Percentiles rank a stretch among this genome's conserved stretches.
Conservation (phyloP, 306 rosid genomes). For the Malus sylvestris region DNA sequence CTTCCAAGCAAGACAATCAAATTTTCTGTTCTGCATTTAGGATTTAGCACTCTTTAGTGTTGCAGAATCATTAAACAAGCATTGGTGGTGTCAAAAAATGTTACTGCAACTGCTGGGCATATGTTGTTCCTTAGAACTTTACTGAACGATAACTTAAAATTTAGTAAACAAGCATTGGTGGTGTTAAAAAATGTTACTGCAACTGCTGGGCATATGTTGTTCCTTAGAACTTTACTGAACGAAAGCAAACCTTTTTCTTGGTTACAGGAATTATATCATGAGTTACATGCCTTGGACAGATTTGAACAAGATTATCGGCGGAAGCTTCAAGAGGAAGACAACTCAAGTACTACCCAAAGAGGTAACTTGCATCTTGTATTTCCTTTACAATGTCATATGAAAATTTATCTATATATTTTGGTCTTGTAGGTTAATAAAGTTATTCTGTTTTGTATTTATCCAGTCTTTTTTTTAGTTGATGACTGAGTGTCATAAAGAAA, state of each 20-base stretch:
- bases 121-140: conserved; percentile 5
- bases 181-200: not conserved
- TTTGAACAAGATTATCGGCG: conserved; percentile 93
- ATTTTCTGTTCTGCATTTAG: not conserved
- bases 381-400: not conserved
- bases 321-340: conserved; percentile 93
- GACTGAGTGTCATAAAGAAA: not conserved
- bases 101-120: not conserved
- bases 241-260: conserved; percentile 10
- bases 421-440: not conserved
- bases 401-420: not conserved
- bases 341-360: conserved; percentile 70
- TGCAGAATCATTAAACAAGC: not conserved
- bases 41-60: not conserved
- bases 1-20: not conserved
- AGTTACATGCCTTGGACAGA: conserved; percentile 89
- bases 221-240: conserved; percentile 13
- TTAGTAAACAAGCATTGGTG: not conserved
- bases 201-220: conserved; percentile 1
- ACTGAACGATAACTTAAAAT: not conserved
- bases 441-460: not conserved
- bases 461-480: not conserved
- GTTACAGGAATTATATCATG: conserved; percentile 90
- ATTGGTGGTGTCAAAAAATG: not conserved
- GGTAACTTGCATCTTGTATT: conserved; percentile 38